Base-by-base conservation (phyloP, 2,329 filamentous ascomycete species). In the Scorias spongiosa region DNA sequence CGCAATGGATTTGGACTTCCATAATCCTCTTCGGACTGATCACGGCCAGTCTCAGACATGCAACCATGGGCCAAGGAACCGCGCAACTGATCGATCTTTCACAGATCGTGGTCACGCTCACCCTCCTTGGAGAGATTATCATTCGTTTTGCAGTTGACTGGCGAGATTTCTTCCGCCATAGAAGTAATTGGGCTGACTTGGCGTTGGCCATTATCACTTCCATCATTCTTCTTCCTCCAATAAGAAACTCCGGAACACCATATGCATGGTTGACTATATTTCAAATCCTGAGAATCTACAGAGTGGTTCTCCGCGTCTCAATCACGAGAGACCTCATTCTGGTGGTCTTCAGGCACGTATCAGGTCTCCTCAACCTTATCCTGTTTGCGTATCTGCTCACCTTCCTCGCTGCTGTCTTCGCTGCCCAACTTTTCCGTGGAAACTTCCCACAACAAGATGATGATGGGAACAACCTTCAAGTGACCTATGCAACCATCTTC, bases 301-400 rank as follows among this genome's bases (percentile, higher is more conserved):
- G 93, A 20, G 77, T 98, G 37, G 89, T 98, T 43, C 65, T 96
- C 55, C 87, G 86, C 12, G 77, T 98, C 37, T 80, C 87, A 5
- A 77, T 95, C 53, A 98, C 88, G 1, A 74, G 84, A 49, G 81
- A 87, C 49, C 74, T 98, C 43, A 91, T 98, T 57, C 68, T 82
- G 53, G 55, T 93, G 29, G 91, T 98, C 2, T 73, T 98, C 47
- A 83, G 91, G 48, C 96, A 96, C 59, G 81, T 87, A 4, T 77
- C 80, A 39, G 93, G 93, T 83, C 81, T 98, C 48, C 75, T 84
- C 34, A 98, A 98, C 58, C 68, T 98, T 48, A 93, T 98, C 66
- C 69, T 96, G 14, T 98, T 98, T 60, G 87, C 98, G 56, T 94
- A 96, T 58, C 70, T 98, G 42, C 84, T 95, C 57, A 95, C 88